These are phyloP conservation scores for Lotus japonicus DNA, from an alignment of 306 rosid genomes.

Conservation along the genomic window DNA sequence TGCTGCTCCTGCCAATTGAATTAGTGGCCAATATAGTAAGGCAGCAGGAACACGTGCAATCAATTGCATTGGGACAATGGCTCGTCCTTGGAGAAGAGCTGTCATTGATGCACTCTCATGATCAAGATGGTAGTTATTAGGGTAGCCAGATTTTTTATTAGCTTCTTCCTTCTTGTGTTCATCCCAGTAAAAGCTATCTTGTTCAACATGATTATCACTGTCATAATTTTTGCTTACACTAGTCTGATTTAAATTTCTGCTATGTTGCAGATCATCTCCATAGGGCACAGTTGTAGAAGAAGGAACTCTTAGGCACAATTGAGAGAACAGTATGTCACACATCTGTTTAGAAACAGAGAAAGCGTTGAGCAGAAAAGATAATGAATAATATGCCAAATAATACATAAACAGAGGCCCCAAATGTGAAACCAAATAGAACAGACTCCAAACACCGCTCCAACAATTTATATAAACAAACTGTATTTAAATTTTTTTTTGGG, in stretches of 20 bases:
- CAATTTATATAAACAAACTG: neutral
- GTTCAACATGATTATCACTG: slow-evolving; percentile 25
- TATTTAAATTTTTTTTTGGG: neutral
- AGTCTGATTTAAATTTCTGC: slow-evolving; percentile 28
- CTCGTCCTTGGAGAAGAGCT: slow-evolving; percentile 80
- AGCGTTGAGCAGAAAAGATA: slow-evolving; percentile 13
- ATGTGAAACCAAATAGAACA: slow-evolving; percentile 6
- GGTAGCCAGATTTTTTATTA: slow-evolving; percentile 40
- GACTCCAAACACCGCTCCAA: neutral
- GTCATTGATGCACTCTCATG: slow-evolving; percentile 75
- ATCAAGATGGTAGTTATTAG: slow-evolving; percentile 44
- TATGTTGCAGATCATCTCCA: slow-evolving; percentile 59
- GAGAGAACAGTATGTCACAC: slow-evolving; percentile 96
- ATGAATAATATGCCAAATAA: neutral
- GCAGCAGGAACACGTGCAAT: slow-evolving; percentile 93
- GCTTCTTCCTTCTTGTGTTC: slow-evolving; percentile 47
- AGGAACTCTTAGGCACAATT: slow-evolving; percentile 86
- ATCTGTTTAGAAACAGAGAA: slow-evolving; percentile 55
- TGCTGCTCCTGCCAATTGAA: slow-evolving; percentile 97
- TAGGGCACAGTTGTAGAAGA: slow-evolving; percentile 44
- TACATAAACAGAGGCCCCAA: neutral
- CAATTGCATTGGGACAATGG: slow-evolving; percentile 90
- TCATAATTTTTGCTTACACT: slow-evolving; percentile 41
- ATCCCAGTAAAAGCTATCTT: slow-evolving; percentile 38
- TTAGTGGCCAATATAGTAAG: slow-evolving; percentile 85